A percentile compares a stretch with the other conserved stretches of the same genome.
Conservation (phyloP, 495 filamentous ascomycete genomes). For the Lentithecium fluviatile region DNA sequence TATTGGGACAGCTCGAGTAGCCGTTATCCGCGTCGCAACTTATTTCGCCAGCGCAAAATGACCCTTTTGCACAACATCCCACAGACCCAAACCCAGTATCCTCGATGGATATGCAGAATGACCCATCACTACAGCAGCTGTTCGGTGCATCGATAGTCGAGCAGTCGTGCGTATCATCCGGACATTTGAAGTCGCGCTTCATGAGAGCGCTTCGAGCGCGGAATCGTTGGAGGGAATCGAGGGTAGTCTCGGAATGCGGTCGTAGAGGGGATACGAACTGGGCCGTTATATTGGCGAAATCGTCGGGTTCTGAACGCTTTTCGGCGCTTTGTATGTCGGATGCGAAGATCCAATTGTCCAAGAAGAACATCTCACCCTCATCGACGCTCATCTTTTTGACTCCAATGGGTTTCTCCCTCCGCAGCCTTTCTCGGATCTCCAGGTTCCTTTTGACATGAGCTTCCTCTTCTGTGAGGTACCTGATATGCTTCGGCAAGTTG, state of each 20-base stretch:
- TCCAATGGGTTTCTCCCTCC: conserved; percentile 43
- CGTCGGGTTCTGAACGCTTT: conserved; percentile 10
- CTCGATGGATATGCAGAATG: conserved; percentile 68
- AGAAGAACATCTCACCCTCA: conserved; percentile 81
- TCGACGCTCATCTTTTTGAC: conserved; percentile 78
- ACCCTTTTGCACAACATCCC: conserved; percentile 78
- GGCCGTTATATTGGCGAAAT: conserved; percentile 2
- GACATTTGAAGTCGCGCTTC: conserved; percentile 68
- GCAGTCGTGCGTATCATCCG: conserved; percentile 66
- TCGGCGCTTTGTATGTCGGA: conserved; percentile 3
- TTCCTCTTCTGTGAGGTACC: conserved; percentile 46
- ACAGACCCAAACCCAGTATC: conserved; percentile 74
- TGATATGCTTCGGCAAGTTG: conserved; percentile 51
- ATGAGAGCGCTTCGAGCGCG: conserved; percentile 37
- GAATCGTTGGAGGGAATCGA: conserved; percentile 18
- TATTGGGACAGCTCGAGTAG: conserved; percentile 65
- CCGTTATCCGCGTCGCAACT: conserved; percentile 55
- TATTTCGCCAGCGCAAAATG: conserved; percentile 65
- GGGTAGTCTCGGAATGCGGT: conserved; percentile 36
- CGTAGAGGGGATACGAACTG: conserved; percentile 44
- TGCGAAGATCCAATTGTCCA: conserved; percentile 60
- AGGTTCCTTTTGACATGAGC: conserved; percentile 39
- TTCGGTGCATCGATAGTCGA: conserved; percentile 66
- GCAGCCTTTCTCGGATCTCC: conserved; percentile 40
- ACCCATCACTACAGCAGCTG: conserved; percentile 69